A percentile compares a stretch with the other conserved stretches of the same genome.
Conservation (phyloP, 2,329 filamentous ascomycete species). For the Stagonosporopsis chrysanthemi region DNA sequence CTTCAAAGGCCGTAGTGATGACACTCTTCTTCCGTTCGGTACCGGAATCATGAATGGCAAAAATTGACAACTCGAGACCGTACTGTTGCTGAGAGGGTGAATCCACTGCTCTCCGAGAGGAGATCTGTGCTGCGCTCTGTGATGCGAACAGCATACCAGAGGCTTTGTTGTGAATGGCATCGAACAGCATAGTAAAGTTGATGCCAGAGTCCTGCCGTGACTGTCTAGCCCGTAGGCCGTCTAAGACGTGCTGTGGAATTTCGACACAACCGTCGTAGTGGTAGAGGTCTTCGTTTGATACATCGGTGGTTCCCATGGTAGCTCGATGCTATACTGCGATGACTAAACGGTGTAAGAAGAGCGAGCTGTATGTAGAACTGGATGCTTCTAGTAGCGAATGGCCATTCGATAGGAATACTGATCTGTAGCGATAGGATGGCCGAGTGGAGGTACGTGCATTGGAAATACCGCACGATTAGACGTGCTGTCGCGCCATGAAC, state of each 20-base stretch:
- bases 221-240: background rate
- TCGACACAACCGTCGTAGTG: background rate
- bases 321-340: background rate
- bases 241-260: background rate
- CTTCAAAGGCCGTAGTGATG: background rate
- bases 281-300: conserved; percentile 2
- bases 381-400: no score
- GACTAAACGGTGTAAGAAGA: no score
- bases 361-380: no score
- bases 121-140: background rate
- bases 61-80: background rate
- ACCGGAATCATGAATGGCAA: background rate
- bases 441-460: background rate
- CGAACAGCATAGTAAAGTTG: background rate
- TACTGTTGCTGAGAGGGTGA: no score
- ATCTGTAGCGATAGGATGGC: background rate
- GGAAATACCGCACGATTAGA: background rate
- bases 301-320: background rate
- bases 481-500: background rate
- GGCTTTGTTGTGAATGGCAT: background rate
- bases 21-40: background rate
- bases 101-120: background rate
- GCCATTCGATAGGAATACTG: no score
- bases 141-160: conserved; percentile 1
- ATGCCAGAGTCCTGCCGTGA: conserved; percentile 3